These are phyloP conservation scores for Ogataea paraovalis DNA, from an alignment of 805 yeast species.

Conservation along the genomic window DNA sequence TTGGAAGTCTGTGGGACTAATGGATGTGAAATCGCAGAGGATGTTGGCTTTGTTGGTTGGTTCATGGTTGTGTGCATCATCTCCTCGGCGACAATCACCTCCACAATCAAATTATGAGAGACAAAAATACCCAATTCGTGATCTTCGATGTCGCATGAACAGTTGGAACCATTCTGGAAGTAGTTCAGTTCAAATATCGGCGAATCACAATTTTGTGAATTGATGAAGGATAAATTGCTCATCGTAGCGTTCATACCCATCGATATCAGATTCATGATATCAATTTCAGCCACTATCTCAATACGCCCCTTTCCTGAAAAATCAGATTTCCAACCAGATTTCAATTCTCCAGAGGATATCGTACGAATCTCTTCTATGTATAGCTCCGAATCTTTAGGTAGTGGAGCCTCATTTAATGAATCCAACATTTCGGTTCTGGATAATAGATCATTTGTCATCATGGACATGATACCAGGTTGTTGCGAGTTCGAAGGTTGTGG, in stretches of 20 bases:
- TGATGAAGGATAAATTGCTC: slow-evolving; percentile 27
- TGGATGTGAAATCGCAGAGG: slow-evolving; percentile 32
- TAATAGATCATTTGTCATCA: slow-evolving; percentile 1
- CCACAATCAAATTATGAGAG: slow-evolving; percentile 73
- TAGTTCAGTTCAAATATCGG: slow-evolving; percentile 26
- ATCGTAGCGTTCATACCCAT: slow-evolving; percentile 35
- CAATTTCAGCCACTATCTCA: slow-evolving; percentile 71
- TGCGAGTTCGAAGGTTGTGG: slow-evolving; percentile 2
- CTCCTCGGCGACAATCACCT: slow-evolving; percentile 94
- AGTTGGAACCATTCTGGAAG: slow-evolving; percentile 38
- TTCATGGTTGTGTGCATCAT: slow-evolving; percentile 35
- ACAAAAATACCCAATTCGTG: slow-evolving; percentile 75
- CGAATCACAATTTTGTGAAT: slow-evolving; percentile 31
- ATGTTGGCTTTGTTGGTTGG: slow-evolving; percentile 29
- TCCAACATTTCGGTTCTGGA: background rate
- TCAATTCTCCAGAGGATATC: slow-evolving; percentile 74
- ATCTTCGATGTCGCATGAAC: slow-evolving; percentile 79
- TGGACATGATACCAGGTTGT: slow-evolving; percentile 3
- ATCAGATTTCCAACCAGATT: slow-evolving; percentile 95
- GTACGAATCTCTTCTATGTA: slow-evolving; percentile 72
- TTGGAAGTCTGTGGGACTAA: slow-evolving; percentile 14
- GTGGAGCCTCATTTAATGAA: background rate
- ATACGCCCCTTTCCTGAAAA: slow-evolving; percentile 73
- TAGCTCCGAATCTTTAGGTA: slow-evolving; percentile 26
- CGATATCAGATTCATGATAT: slow-evolving; percentile 55